phyloP scores from a whole-genome alignment of 139 green algal species.

The Chlamydomonas sp. region DNA sequence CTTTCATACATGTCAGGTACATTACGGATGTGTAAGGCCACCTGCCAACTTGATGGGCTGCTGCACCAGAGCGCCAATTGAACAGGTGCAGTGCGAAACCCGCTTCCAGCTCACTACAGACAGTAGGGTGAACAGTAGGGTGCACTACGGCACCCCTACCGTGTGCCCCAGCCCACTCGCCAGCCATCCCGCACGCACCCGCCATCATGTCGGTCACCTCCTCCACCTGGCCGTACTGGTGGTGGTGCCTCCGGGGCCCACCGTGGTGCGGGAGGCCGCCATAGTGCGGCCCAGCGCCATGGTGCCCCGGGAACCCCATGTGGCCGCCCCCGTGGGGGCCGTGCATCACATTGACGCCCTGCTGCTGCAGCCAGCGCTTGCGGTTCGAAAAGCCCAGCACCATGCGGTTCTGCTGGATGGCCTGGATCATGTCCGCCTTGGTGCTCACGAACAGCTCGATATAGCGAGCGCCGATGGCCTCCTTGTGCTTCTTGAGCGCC shows the following conservation, averaged over 20 bases:
- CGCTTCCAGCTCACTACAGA: too few relatives aligned
- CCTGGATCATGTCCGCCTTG: slow-evolving; percentile 62
- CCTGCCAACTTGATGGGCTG: too few relatives aligned
- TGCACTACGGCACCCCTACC: too few relatives aligned
- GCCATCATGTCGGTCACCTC: slow-evolving; percentile 35
- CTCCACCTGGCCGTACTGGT: slow-evolving; percentile 24
- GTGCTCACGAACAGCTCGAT: slow-evolving; percentile 83
- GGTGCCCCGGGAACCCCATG: not conserved
- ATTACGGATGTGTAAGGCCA: too few relatives aligned
- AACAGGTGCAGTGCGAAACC: too few relatives aligned
- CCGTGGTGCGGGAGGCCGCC: not conserved
- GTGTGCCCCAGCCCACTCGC: too few relatives aligned
- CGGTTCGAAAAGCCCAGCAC: slow-evolving; percentile 47
- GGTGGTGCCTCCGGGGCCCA: slow-evolving; percentile 19
- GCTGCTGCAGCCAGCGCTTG: slow-evolving; percentile 54
- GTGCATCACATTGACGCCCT: slow-evolving; percentile 31
- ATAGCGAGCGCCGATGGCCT: slow-evolving; percentile 77
- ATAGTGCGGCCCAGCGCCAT: not conserved
- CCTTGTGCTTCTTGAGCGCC: slow-evolving; percentile 76
- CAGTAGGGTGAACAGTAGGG: too few relatives aligned
- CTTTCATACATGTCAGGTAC: too few relatives aligned
- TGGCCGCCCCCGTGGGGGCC: slow-evolving; percentile 3
- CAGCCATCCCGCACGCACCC: not conserved
- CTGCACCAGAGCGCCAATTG: too few relatives aligned
- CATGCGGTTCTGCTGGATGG: slow-evolving; percentile 53